These are phyloP conservation scores for Fusarium coffeatum DNA, from an alignment of 2,329 filamentous ascomycete genomes.

Conservation along the genomic window DNA sequence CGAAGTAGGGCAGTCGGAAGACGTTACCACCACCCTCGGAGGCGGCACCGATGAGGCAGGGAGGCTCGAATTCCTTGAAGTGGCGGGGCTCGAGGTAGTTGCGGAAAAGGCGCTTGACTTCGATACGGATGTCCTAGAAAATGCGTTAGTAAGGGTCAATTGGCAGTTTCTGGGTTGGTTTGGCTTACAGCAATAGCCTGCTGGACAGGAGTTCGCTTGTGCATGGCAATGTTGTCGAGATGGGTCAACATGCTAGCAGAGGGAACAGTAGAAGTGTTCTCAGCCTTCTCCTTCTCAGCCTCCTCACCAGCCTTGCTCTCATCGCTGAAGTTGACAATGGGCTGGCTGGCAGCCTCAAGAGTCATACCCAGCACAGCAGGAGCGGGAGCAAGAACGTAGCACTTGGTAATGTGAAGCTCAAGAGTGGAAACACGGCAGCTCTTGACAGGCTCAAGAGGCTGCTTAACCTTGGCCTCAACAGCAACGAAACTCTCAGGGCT, in stretches of 20 bases:
- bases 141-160: not conserved
- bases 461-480: constrained; percentile 83
- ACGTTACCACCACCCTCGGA: constrained; percentile 95
- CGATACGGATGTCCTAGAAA: constrained; percentile 8
- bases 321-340: constrained; percentile 69
- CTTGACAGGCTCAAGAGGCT: constrained; percentile 87
- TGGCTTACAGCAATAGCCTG: constrained; percentile 73
- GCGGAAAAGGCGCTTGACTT: constrained; percentile 16
- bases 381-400: constrained; percentile 78
- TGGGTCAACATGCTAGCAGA: constrained; percentile 87
- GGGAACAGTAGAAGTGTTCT: constrained; percentile 58
- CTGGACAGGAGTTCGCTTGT: constrained; percentile 90
- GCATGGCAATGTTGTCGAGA: constrained; percentile 91
- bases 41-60: constrained; percentile 88
- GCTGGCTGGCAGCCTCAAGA: constrained; percentile 65
- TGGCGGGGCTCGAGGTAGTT: constrained; percentile 72
- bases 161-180: no score
- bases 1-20: constrained; percentile 91
- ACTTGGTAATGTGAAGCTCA: constrained; percentile 89
- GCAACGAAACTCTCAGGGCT: constrained; percentile 84
- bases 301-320: constrained; percentile 62
- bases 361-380: constrained; percentile 69
- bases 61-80: constrained; percentile 77
- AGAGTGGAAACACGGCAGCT: constrained; percentile 82
- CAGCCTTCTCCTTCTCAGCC: constrained; percentile 58